Conservation (phyloP, 352 stramenopile genomes). For the Globisporangium spiculum region DNA sequence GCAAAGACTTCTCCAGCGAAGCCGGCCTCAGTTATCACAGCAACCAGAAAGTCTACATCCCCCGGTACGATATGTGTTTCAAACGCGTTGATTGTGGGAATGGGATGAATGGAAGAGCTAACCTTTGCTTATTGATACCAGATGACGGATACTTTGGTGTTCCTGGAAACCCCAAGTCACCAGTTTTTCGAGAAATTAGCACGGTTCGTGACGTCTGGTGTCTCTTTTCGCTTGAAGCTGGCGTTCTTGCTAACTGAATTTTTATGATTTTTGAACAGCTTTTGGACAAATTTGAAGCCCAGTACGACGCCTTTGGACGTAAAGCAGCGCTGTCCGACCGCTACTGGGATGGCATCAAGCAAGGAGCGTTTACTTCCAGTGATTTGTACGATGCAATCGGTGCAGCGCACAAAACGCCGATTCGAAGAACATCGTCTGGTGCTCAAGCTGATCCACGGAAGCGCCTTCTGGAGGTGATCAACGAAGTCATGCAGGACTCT, state of each 20-base stretch:
- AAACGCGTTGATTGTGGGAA: neutral
- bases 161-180: slow-evolving; percentile 49
- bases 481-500: slow-evolving; percentile 58
- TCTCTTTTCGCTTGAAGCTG: slow-evolving; percentile 1
- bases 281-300: slow-evolving; percentile 34
- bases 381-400: slow-evolving; percentile 78
- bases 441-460: slow-evolving; percentile 28
- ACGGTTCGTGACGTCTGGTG: slow-evolving; percentile 25
- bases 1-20: slow-evolving; percentile 20
- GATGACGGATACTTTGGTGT: slow-evolving; percentile 48
- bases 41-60: neutral
- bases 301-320: slow-evolving; percentile 60
- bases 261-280: slow-evolving; percentile 24
- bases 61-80: neutral
- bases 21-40: neutral
- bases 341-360: slow-evolving; percentile 31
- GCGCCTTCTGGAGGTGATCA: slow-evolving; percentile 55
- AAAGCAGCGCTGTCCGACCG: slow-evolving; percentile 38
- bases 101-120: neutral
- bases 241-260: neutral
- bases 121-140: slow-evolving; percentile 16
- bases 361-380: slow-evolving; percentile 50
- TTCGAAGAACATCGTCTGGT: slow-evolving; percentile 12
- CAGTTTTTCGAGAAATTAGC: slow-evolving; percentile 57
- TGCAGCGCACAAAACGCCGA: slow-evolving; percentile 42